Conservation (phyloP, 2,329 filamentous ascomycete species). For the Teratosphaeria pseudoeucalypti region DNA sequence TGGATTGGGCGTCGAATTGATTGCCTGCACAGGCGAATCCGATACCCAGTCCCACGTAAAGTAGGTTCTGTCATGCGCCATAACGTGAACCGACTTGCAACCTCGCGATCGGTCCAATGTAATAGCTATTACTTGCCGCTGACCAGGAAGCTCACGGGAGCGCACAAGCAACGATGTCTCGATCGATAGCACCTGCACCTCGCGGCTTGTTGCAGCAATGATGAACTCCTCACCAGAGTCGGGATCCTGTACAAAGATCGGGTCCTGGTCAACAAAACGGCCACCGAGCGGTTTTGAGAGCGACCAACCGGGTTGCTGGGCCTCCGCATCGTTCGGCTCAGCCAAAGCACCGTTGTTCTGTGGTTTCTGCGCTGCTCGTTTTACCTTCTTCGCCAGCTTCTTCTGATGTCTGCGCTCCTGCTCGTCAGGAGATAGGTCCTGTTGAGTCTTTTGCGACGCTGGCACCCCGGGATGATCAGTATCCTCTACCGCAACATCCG, state of each 20-base stretch:
- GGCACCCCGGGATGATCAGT: not conserved
- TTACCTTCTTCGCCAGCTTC: not conserved
- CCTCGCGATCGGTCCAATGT: slow-evolving; percentile 36
- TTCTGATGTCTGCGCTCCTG: not conserved
- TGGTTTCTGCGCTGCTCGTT: not conserved
- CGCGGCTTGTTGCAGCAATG: slow-evolving; percentile 20
- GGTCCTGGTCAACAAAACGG: slow-evolving; percentile 45
- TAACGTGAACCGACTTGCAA: slow-evolving; percentile 45
- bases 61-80: slow-evolving; percentile 38
- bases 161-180: slow-evolving; percentile 71
- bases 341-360: not conserved
- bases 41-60: slow-evolving; percentile 49
- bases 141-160: slow-evolving; percentile 50
- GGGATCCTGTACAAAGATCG: slow-evolving; percentile 45
- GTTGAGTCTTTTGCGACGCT: not conserved
- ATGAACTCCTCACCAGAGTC: slow-evolving; percentile 17
- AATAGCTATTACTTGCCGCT: slow-evolving; percentile 40
- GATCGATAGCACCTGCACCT: slow-evolving; percentile 47
- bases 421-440: not conserved
- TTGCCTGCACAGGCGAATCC: slow-evolving; percentile 4
- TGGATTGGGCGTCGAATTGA: not conserved
- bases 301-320: slow-evolving; percentile 28
- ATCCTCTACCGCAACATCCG: not conserved
- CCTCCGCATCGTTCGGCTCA: not conserved
- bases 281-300: slow-evolving; percentile 44